Evolutionary conservation across 805 yeast genomes (phyloP), one percentile per base, ranked within the genome.

Genomic region (Starmerella asiatica): DNA sequence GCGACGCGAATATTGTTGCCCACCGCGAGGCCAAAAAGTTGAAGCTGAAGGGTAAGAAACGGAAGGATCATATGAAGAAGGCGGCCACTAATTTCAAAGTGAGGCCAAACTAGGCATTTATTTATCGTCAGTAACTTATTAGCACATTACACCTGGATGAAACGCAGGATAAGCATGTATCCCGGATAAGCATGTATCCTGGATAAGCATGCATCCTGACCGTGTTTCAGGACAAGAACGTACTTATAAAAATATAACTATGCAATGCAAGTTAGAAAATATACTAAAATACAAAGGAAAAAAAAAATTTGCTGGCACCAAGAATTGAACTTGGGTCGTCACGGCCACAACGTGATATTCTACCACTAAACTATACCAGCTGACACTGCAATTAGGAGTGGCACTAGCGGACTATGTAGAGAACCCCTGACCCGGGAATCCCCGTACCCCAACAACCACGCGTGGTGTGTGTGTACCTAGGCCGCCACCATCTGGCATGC

Each of bases 1-100:
- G 97, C 60, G 94, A 86, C 54, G 94, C 84, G 52, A 91, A 91
- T 56, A 67, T 91, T 58, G 76, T 78, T 56, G 75, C 82, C 35
- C 75, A 95, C 62, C 78, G 71, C 54, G 95, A 80, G 29, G 79
- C 80, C 59, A 88, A 48, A 40, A 39, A 41, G 42, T 27, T 40
- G 36, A 88, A 91, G 39, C 73, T 77, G 52, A 77, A 77, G 59
- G 70, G 80, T 49, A 80, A 79, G 57, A 70, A 81, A 59, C 73
- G 71, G 38, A 79, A 74, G 59, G 41, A 38, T 23, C 49, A 46
- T 30, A 46, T 46, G 50, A 46, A 46, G 34, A 32, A n/a, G 35
- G 48, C 40, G 18, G 33, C 36, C 20, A 36, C 23, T 31, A 28
- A 39, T 18, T 23, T 32, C 17, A 32, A 32, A 11, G 34, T 26